These are phyloP conservation scores for Neonectria magnoliae DNA, from an alignment of 2,329 filamentous ascomycete species.

Conservation along the genomic window DNA sequence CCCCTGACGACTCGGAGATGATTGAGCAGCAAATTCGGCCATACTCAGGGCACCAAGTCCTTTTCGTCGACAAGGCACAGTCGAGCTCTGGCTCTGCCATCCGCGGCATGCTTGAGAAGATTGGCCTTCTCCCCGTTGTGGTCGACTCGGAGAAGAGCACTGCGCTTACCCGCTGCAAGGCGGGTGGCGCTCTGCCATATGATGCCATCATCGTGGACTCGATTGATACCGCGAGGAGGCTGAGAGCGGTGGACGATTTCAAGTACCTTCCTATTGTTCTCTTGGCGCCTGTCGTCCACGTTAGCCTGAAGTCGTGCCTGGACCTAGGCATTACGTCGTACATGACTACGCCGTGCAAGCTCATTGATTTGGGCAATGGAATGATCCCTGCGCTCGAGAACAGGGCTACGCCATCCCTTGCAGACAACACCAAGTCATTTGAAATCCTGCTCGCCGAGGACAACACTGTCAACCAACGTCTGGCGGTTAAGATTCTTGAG, in stretches of 20 bases:
- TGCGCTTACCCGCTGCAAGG: slow-evolving; percentile 62
- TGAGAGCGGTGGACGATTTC: slow-evolving; percentile 91
- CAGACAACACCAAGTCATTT: slow-evolving; percentile 94
- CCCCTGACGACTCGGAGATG: slow-evolving; percentile 78
- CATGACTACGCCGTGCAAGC: slow-evolving; percentile 95
- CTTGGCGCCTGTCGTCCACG: slow-evolving; percentile 86
- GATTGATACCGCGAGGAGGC: slow-evolving; percentile 85
- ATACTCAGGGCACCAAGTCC: slow-evolving; percentile 91
- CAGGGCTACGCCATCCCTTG: slow-evolving; percentile 87
- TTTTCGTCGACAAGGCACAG: slow-evolving; percentile 93
- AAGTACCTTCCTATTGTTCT: slow-evolving; percentile 98
- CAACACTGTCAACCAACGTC: slow-evolving; percentile 94
- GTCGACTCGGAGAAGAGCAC: slow-evolving; percentile 81
- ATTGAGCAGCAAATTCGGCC: slow-evolving; percentile 86
- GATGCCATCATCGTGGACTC: slow-evolving; percentile 97
- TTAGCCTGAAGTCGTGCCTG: slow-evolving; percentile 91
- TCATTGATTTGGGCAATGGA: slow-evolving; percentile 94
- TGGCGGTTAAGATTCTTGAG: slow-evolving; percentile 96
- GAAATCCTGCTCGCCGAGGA: slow-evolving; percentile 96
- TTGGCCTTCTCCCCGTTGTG: slow-evolving; percentile 84
- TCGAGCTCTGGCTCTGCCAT: slow-evolving; percentile 83
- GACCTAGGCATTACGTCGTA: slow-evolving; percentile 98
- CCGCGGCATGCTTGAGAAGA: slow-evolving; percentile 77
- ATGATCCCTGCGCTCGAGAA: slow-evolving; percentile 97
- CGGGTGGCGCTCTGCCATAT: slow-evolving; percentile 74